Evolutionary conservation across 352 stramenopile species (phyloP).

Genomic region (Phytophthora tentaculata): DNA sequence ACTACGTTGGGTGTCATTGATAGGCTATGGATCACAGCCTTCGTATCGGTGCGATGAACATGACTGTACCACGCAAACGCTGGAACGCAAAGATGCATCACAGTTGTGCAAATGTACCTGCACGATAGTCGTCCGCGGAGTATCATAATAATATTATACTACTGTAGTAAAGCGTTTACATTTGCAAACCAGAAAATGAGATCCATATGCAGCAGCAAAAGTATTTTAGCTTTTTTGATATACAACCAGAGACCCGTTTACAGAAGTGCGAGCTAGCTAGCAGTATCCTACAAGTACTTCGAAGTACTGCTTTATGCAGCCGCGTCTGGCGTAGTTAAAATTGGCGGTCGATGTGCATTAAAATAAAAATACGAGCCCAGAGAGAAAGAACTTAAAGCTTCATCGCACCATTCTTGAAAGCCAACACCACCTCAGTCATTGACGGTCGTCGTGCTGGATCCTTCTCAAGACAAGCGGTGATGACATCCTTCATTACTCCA

Average conservation of each 20-base stretch:
- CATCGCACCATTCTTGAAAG: slow-evolving; percentile 67
- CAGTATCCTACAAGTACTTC: not conserved
- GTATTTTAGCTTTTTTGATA: slow-evolving; percentile 15
- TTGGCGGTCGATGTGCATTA: not conserved
- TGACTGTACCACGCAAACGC: too few relatives aligned
- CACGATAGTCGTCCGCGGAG: too few relatives aligned
- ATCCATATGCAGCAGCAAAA: too few relatives aligned
- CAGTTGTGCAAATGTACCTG: too few relatives aligned
- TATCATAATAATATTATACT: too few relatives aligned
- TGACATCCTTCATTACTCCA: slow-evolving; percentile 68
- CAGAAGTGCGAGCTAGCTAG: slow-evolving; percentile 11
- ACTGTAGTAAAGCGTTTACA: too few relatives aligned
- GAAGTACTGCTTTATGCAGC: slow-evolving; percentile 20
- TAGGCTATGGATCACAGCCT: too few relatives aligned
- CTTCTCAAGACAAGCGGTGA: slow-evolving; percentile 63
- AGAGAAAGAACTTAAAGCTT: slow-evolving; percentile 41
- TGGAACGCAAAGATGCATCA: too few relatives aligned
- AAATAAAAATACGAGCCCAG: slow-evolving; percentile 25
- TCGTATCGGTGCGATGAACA: too few relatives aligned
- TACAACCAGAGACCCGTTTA: slow-evolving; percentile 5
- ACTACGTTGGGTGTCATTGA: too few relatives aligned
- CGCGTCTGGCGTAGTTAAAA: slow-evolving; percentile 5
- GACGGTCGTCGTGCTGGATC: slow-evolving; percentile 58
- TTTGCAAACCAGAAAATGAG: too few relatives aligned
- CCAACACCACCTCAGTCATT: slow-evolving; percentile 66